phyloP scores from a whole-genome alignment of 129 eudicot species.

The Escallonia herrerae region DNA sequence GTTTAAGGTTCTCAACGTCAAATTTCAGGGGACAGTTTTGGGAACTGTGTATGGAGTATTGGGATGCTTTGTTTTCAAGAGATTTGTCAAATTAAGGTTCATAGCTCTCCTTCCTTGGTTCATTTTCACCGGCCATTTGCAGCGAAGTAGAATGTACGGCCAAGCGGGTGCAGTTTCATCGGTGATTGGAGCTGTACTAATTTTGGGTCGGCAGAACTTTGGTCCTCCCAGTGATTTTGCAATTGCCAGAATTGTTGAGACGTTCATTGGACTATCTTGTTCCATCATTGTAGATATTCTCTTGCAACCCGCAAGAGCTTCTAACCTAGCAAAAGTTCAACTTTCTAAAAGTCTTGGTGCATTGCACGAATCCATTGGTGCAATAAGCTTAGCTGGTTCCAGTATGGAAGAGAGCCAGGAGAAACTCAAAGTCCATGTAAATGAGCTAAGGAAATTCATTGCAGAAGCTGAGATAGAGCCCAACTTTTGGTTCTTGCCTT shows the following conservation, averaged over 20 bases:
- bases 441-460: constrained; percentile 48
- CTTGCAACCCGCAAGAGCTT: constrained; percentile 72
- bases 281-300: constrained; percentile 57
- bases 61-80: constrained; percentile 64
- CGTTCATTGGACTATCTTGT: constrained; percentile 73
- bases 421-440: constrained; percentile 36
- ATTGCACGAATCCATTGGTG: constrained; percentile 30
- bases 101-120: constrained; percentile 86
- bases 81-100: constrained; percentile 48
- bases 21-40: constrained; percentile 83
- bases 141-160: constrained; percentile 75
- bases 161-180: constrained; percentile 90
- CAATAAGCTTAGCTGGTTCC: constrained; percentile 15
- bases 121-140: constrained; percentile 48
- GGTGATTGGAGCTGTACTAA: constrained; percentile 68
- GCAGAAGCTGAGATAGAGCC: constrained; percentile 88
- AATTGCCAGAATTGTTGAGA: constrained; percentile 59
- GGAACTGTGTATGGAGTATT: constrained; percentile 83
- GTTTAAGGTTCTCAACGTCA: constrained; percentile 56
- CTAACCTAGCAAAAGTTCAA: constrained; percentile 63
- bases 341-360: constrained; percentile 33
- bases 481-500: constrained; percentile 85
- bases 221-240: constrained; percentile 85
- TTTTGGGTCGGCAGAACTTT: constrained; percentile 59
- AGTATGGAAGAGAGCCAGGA: constrained; percentile 19